Base-by-base conservation (phyloP, 106 monocot species). In the Platanthera guangdongensis region DNA sequence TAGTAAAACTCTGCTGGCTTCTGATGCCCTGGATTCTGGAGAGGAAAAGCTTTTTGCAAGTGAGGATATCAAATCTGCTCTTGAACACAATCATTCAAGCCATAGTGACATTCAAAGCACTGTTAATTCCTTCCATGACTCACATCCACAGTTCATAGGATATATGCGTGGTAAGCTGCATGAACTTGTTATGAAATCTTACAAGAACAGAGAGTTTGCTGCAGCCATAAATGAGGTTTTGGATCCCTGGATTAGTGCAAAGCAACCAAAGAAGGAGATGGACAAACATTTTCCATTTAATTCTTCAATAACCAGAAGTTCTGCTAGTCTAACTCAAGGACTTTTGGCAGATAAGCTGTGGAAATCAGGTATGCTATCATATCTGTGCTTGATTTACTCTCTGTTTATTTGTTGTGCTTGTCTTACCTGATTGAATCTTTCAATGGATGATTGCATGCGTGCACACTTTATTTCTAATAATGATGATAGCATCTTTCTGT, bases 181-280 rank as follows among this genome's bases (percentile, higher is more conserved):
- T 84, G 99, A 94, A 75, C 86, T 99, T 65, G 94, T 94, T 57
- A 99, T 99, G 99, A 99, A 88, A 80, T 92, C 89, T 77, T 99
- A 82, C 85, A 99, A 90, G 82, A 99, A 88, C 78, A 78, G 99
- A 79, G 99, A 99, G 73, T 90, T 99, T 86, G 88, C 94, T 73
- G 86, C 94, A 54, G 85, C 90, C 72, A 87, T 94, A 73, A 89
- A 92, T 88, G 99, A 92, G 77, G 94, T 99, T 51, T 88, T 99
- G 82, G 99, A 99, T 84, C 99, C 92, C 57, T 99, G 99, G 99
- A 80, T 94, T 71, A 84, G 67, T 81, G 71, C 81, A 55, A 99
- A 88, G 78, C 99, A 92, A 69, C 90, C 88, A 52, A 99, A 94
- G 81, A 88, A 91, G 72, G 97, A 94, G 57, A 64, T 79, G 47